Evolutionary conservation across 768 basidiomycete species (phyloP).

Genomic region (Phanerochaete sordida): DNA sequence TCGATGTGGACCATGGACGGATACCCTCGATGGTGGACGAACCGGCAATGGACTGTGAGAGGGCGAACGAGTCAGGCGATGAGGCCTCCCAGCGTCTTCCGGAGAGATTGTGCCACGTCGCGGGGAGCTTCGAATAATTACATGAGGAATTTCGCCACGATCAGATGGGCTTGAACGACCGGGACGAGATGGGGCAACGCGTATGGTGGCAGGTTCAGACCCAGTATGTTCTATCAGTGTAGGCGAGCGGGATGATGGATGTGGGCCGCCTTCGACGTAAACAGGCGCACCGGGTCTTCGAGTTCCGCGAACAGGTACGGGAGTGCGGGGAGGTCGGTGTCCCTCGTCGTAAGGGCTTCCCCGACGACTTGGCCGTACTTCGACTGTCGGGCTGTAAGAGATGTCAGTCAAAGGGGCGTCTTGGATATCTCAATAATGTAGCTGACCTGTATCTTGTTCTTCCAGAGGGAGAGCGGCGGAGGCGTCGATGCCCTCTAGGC

Average conservation of each 20-base stretch:
- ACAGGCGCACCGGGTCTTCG: neutral
- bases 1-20: neutral
- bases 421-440: too few relatives aligned
- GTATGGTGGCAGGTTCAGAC: too few relatives aligned
- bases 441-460: neutral
- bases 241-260: conserved; percentile 1
- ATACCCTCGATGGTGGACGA: conserved; percentile 3
- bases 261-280: neutral
- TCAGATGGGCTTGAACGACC: neutral
- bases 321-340: neutral
- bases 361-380: too few relatives aligned
- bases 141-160: neutral
- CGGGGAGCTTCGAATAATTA: neutral
- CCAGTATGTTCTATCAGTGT: neutral
- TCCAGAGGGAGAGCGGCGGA: neutral
- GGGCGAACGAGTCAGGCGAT: neutral
- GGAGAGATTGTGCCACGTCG: neutral
- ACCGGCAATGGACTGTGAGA: neutral
- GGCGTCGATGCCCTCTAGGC: neutral
- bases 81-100: neutral
- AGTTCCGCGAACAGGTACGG: neutral
- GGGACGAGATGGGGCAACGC: neutral
- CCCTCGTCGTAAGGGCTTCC: neutral
- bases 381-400: too few relatives aligned
- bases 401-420: too few relatives aligned